Evolutionary conservation across 768 basidiomycete genomes (phyloP).

Genomic region (Pleurotus citrinopileatus): DNA sequence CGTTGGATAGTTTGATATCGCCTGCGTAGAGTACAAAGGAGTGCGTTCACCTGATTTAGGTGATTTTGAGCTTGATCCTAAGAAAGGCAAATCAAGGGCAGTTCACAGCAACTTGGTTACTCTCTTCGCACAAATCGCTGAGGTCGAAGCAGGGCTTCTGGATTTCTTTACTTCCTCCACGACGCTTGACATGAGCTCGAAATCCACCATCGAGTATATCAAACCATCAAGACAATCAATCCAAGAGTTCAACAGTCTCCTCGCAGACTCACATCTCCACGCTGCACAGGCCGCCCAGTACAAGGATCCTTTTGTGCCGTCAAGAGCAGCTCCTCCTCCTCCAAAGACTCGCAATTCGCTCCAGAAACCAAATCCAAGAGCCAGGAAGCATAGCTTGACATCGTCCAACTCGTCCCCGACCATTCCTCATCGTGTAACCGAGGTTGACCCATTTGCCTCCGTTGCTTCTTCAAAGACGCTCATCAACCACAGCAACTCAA

Average conservation of each 20-base stretch:
- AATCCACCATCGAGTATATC: conserved; percentile 75
- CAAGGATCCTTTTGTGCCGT: conserved; percentile 27
- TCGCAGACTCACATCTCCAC: conserved; percentile 57
- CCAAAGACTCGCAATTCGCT: conserved; percentile 52
- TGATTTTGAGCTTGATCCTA: too few species aligned
- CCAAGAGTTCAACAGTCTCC: conserved; percentile 73
- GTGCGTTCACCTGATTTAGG: not conserved
- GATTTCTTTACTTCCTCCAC: conserved; percentile 2
- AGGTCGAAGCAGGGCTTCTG: not conserved
- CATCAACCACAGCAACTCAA: conserved; percentile 23
- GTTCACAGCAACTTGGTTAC: conserved; percentile 12
- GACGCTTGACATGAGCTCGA: conserved; percentile 39
- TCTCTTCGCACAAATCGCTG: conserved; percentile 9
- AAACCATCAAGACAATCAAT: conserved; percentile 72
- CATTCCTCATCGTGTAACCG: conserved; percentile 34
- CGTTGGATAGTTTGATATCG: too few species aligned
- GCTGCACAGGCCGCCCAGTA: conserved; percentile 47
- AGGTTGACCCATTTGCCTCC: conserved; percentile 60
- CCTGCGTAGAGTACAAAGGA: too few species aligned
- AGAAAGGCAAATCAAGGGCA: not conserved
- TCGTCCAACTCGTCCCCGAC: conserved; percentile 21
- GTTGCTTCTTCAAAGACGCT: conserved; percentile 24
- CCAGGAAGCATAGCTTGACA: conserved; percentile 52
- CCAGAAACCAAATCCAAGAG: conserved; percentile 56
- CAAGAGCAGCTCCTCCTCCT: conserved; percentile 38